Evolutionary conservation across 2,329 filamentous ascomycete species (phyloP), one percentile per base, ranked within the genome.

Genomic region (Nannizzia gypsea): DNA sequence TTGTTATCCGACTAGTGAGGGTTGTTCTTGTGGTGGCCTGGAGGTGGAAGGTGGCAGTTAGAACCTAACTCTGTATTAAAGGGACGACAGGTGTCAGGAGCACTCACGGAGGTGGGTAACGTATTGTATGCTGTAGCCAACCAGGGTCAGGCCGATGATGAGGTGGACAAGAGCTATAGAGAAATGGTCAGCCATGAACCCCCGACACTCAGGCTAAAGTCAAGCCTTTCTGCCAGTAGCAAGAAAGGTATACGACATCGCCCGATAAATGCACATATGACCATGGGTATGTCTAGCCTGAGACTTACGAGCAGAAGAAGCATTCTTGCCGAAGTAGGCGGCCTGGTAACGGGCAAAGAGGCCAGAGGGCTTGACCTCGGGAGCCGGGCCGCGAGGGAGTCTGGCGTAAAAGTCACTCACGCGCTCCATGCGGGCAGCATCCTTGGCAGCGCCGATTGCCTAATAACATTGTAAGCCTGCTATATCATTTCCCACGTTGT

Each of bases 11-110:
- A 42, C 80, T 95, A 99, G 83, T 99, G 93, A 70, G 90, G 89
- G 78, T 99, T 95, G 88, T 99, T 97, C 89, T 99, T 99, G 88
- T 97, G 92, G 85, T 99, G 92, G 71, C 93, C 93, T 99, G 68
- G 58, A 52, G 5, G 26, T 20, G n/a, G 36, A 9, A 13, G 40
- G 26, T n/a, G 31, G 17, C 58, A 56, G 64, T 58, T 64, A 62
- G 54, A 58, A 40, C n/a, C 9, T 3, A n/a, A 5, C 34, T 58
- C 20, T 46, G 52, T 58, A 61, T 38, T 20, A 1, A 28, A 55
- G 50, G 34, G 26, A 13, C 5, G 3, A 22, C 22, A 40, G 17
- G 46, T 42, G 13, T 31, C 17, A 55, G 55, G 31, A 17, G 3
- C 46, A 85, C 89, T 78, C 86, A 99, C 93, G 90, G 72, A 99